Percentiles rank a stretch among this genome's conserved stretches.
These are phyloP conservation scores for Chrysosporium queenslandicum DNA, from an alignment of 2,329 filamentous ascomycete species.

Conservation along the genomic window DNA sequence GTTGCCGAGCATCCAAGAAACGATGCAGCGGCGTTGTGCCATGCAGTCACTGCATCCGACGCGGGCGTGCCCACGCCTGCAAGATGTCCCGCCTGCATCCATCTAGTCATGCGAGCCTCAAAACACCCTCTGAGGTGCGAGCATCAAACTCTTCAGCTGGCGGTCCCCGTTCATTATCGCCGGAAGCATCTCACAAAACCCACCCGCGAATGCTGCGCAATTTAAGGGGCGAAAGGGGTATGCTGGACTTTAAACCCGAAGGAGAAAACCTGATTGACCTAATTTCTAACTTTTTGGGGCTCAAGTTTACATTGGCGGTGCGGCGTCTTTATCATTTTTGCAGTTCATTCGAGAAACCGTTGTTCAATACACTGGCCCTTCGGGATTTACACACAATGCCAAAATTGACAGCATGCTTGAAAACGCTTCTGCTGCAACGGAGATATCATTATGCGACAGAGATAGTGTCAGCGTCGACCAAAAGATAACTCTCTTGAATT, in stretches of 20 bases:
- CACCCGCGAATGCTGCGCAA: slow-evolving; percentile 33
- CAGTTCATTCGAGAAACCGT: slow-evolving; percentile 43
- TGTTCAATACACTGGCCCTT: slow-evolving; percentile 45
- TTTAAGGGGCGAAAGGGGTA: slow-evolving; percentile 44
- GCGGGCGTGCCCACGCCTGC: slow-evolving; percentile 35
- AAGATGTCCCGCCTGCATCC: slow-evolving; percentile 22
- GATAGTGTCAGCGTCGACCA: neutral
- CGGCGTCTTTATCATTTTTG: slow-evolving; percentile 47
- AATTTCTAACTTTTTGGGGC: neutral
- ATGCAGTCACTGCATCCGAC: slow-evolving; percentile 40
- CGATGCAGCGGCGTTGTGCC: slow-evolving; percentile 43
- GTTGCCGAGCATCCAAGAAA: slow-evolving; percentile 44
- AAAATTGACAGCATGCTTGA: slow-evolving; percentile 47
- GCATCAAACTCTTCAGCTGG: neutral
- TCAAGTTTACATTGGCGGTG: slow-evolving; percentile 46
- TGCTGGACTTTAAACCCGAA: slow-evolving; percentile 1
- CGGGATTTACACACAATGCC: slow-evolving; percentile 44
- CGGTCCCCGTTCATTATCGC: slow-evolving; percentile 19
- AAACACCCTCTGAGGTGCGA: neutral
- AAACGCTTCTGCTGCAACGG: slow-evolving; percentile 30
- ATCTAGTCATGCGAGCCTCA: neutral
- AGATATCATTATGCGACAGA: neutral
- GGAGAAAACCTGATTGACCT: neutral
- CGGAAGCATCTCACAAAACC: slow-evolving; percentile 26
- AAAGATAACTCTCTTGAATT: neutral